Conservation (phyloP, 768 basidiomycete species). For the Mycena epipterygia region DNA sequence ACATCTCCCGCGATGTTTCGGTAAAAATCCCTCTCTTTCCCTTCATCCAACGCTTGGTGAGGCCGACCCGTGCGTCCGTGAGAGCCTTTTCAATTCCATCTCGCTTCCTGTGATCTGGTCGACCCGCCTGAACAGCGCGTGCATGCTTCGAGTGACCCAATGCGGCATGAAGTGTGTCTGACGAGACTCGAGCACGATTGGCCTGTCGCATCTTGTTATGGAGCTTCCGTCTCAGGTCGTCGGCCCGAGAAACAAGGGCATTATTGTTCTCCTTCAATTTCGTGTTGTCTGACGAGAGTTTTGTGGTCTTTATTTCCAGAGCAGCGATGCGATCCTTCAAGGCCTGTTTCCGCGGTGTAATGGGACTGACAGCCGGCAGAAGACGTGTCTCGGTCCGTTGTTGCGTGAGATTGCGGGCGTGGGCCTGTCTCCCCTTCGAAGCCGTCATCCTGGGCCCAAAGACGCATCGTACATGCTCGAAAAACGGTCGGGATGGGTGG, state of each 20-base stretch:
- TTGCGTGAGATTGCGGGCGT: not conserved
- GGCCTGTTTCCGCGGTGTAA: not conserved
- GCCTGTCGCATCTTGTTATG: slow-evolving; percentile 8
- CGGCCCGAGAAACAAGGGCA: not conserved
- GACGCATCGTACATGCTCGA: too few relatives aligned
- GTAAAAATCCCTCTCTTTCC: slow-evolving; percentile 2
- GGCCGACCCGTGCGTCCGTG: not conserved
- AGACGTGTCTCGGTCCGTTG: not conserved
- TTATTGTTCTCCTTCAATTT: not conserved
- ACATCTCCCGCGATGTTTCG: not conserved
- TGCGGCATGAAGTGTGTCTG: not conserved
- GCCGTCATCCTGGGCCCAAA: not conserved
- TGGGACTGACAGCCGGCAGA: not conserved
- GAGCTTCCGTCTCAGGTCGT: slow-evolving; percentile 6
- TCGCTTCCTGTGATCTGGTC: not conserved
- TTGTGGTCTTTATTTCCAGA: too few relatives aligned
- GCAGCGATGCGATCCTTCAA: not conserved
- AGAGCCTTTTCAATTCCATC: not conserved
- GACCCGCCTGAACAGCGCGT: not conserved
- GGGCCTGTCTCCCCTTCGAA: not conserved
- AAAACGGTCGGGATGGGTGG: too few relatives aligned
- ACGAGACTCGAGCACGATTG: not conserved
- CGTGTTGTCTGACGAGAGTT: not conserved
- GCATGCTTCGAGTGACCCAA: slow-evolving; percentile 4
- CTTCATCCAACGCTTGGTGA: slow-evolving; percentile 2